Evolutionary conservation across 805 yeast species (phyloP).

Genomic region (Yarrowia sp.): DNA sequence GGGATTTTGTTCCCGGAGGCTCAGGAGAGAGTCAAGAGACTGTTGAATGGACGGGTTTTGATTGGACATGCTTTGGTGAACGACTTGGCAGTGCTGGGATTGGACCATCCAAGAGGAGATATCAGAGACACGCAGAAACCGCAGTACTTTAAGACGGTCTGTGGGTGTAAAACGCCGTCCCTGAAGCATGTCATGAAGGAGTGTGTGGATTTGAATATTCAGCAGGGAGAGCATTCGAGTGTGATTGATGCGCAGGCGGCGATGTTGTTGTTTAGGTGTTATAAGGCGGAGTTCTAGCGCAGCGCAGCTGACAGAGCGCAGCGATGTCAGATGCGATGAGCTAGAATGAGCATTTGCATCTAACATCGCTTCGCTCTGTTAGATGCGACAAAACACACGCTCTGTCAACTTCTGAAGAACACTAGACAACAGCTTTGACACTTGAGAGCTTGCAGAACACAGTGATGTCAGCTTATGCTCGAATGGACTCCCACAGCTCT

Average conservation of each 20-base stretch:
- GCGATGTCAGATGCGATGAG: not conserved
- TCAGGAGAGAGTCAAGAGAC: conserved; percentile 52
- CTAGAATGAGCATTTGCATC: too few relatives aligned
- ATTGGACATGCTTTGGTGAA: conserved; percentile 86
- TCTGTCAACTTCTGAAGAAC: too few relatives aligned
- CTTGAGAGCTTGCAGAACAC: too few relatives aligned
- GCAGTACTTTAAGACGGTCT: conserved; percentile 54
- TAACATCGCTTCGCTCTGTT: too few relatives aligned
- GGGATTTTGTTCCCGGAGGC: conserved; percentile 71
- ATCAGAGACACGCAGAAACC: conserved; percentile 75
- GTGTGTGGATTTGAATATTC: conserved; percentile 60
- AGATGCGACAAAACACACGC: too few relatives aligned
- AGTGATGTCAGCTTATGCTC: too few relatives aligned
- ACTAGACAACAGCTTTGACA: too few relatives aligned
- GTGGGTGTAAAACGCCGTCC: conserved; percentile 70
- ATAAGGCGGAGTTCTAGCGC: conserved; percentile 42
- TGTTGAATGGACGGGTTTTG: conserved; percentile 49
- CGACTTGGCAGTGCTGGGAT: conserved; percentile 65
- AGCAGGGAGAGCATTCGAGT: conserved; percentile 75
- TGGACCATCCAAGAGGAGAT: conserved; percentile 63
- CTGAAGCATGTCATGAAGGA: conserved; percentile 63
- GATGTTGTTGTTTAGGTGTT: conserved; percentile 70
- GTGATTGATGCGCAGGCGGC: conserved; percentile 89
- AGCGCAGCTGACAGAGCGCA: not conserved
- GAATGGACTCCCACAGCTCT: too few relatives aligned